phyloP scores from a whole-genome alignment of 352 stramenopile species.

The Aphanomyces cochlioides region DNA sequence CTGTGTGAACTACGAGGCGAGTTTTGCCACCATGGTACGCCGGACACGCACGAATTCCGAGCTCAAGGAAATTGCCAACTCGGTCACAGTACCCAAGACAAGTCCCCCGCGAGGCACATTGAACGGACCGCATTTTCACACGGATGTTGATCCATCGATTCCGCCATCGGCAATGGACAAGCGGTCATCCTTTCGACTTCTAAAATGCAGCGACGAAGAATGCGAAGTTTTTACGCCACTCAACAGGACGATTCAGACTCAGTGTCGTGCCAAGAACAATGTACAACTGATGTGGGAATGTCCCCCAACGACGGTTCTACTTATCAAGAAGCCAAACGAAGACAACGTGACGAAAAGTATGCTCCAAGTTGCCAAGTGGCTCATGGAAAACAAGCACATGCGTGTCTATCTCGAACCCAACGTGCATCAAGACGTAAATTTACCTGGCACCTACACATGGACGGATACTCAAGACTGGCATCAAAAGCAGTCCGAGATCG shows the following conservation, averaged over 20 bases:
- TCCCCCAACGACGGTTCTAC: constrained; percentile 67
- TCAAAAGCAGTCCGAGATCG: constrained; percentile 70
- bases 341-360: constrained; percentile 68
- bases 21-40: constrained; percentile 23
- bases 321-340: constrained; percentile 89
- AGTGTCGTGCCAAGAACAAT: constrained; percentile 82
- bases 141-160: constrained; percentile 34
- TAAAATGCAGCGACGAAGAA: constrained; percentile 85
- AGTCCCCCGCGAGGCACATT: constrained; percentile 62
- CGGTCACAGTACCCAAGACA: constrained; percentile 50
- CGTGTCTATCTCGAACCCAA: constrained; percentile 66
- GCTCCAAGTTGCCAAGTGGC: constrained; percentile 57
- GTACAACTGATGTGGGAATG: constrained; percentile 88
- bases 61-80: constrained; percentile 77
- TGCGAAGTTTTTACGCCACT: constrained; percentile 84
- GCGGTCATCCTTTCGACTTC: constrained; percentile 65
- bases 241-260: constrained; percentile 82
- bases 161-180: constrained; percentile 36
- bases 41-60: constrained; percentile 77
- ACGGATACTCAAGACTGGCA: constrained; percentile 54
- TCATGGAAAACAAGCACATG: constrained; percentile 69
- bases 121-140: constrained; percentile 35
- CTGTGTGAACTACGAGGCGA: constrained; percentile 63
- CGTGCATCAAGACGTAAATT: constrained; percentile 62
- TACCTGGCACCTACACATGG: constrained; percentile 65